These are phyloP conservation scores for Hordeum marinum DNA, from an alignment of 176 grass and related monocot genomes.

Conservation along the genomic window DNA sequence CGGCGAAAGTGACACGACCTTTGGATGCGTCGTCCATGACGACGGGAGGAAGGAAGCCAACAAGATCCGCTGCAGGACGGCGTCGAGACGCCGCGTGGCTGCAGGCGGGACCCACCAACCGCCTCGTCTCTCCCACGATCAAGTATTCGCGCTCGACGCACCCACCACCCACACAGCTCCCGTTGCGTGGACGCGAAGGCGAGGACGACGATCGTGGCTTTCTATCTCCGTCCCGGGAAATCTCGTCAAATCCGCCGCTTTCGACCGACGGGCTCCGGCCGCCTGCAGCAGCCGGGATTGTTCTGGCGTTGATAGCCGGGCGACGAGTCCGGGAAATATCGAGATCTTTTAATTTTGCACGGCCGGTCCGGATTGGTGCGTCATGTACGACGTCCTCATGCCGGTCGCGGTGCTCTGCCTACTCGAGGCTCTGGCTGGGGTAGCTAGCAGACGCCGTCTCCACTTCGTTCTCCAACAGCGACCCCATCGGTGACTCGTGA, in stretches of 20 bases:
- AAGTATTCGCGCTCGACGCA: too few species aligned
- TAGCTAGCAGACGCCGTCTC: background rate
- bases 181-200: too few species aligned
- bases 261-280: background rate
- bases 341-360: background rate
- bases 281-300: background rate
- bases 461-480: background rate
- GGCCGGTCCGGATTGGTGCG: background rate
- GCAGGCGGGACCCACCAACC: background rate
- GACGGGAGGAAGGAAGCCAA: background rate
- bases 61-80: conserved; percentile 13
- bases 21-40: too few species aligned
- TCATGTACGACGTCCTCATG: too few species aligned
- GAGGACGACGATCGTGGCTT: too few species aligned
- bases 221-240: too few species aligned
- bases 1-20: too few species aligned
- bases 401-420: too few species aligned
- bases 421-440: background rate
- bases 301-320: background rate
- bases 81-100: conserved; percentile 31
- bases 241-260: too few species aligned
- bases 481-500: background rate
- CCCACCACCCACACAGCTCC: too few species aligned
- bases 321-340: conserved; percentile 34
- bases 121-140: background rate